Evolutionary conservation across 306 rosid species (phyloP), one percentile per base, ranked within the genome.

Genomic region (Oemleria cerasiformis): DNA sequence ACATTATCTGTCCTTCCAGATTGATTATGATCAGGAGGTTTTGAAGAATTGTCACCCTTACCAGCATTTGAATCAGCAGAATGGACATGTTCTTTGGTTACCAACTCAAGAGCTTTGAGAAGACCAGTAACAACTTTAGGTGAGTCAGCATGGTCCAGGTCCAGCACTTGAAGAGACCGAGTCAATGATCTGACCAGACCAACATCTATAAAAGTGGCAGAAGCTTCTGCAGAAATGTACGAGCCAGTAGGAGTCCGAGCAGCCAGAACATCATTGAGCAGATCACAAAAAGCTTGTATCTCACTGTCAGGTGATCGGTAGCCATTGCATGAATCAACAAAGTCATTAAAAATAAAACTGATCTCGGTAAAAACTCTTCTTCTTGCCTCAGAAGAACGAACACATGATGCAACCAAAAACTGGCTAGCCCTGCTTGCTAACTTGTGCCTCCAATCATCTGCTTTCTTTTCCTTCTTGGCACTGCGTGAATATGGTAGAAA

Each of bases 371-470:
- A 93, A 74, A 90, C 80, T 85, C 98, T 87, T 76, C 44, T 87
- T 82, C 98, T 93, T 77, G 97, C 96, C 88, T 93, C 98, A 14
- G 94, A 74, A 60, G 98, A 93, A 65, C 98, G 97, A 73, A 93
- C 97, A 79, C 93, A 88, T 9, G 96, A 88, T 72, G 97, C 97
- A 57, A 93, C 98, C 82, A 93, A 53, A 77, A 93, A 90, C 80
- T 90, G 97, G 74, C 87, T 90, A 41, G 94, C 93, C 80, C 97
- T 84, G 76, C 83, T 87, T 83, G 96, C 98, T 76, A 93, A 84
- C 80, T 93, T 93, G 86, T 93, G 98, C 87, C 90, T 88, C 98
- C 98, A 93, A 78, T 90, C 96, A 73, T 93, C 98, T 65, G 58
- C 63, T 87, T 83, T 88, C 88, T 93, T 93, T 76, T 93, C 98